Base-by-base conservation (phyloP, 805 yeast species). In the Sugiyamaella lignohabitans region DNA sequence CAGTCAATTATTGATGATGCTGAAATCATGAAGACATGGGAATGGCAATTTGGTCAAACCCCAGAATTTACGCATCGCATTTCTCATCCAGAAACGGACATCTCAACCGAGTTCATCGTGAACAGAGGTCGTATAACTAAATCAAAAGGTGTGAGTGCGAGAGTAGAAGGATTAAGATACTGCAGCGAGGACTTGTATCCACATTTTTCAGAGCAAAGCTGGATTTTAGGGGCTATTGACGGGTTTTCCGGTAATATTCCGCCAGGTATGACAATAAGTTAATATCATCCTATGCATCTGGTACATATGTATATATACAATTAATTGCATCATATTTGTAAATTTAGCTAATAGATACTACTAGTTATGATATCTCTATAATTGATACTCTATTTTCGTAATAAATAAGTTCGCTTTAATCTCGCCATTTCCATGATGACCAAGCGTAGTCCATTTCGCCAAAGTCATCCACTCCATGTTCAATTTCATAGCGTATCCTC, bases 381-480 rank as follows among this genome's bases (percentile, higher is more conserved):
- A 35, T 5, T 35, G 11, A 16, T 14, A 8, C 32, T 8, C 32
- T 8, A 8, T 35, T 17, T 35, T 5, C 5, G 21, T 14, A 5
- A n/a, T 6, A 5, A 16, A 5, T 17, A 14, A 35, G 20, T 35
- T 17, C 38, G 5, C 20, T 35, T 38, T 17, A 38, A 10, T 17
- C 34, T 14, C 39, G 5, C 43, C 41, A 38, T 38, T 20, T 29
- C 53, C 53, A 52, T 14, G 46, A 18, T 16, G 47, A 43, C 49
- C 51, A 53, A 14, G 49, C 52, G 43, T 80, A 89, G 21, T 69
- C 60, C 46, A 80, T 80, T 24, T 71, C 72, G 0, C 97, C 97
- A 70, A 87, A 89, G 60, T 89, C 97, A 59, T 91, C 98, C 46
- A 65, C 67, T 0, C 96, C 97, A 3, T 71, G 64, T 49, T 84